Evolutionary conservation across 441 rosid genomes (phyloP), one percentile per base, ranked within the genome.

Genomic region (Pelargonium australe): DNA sequence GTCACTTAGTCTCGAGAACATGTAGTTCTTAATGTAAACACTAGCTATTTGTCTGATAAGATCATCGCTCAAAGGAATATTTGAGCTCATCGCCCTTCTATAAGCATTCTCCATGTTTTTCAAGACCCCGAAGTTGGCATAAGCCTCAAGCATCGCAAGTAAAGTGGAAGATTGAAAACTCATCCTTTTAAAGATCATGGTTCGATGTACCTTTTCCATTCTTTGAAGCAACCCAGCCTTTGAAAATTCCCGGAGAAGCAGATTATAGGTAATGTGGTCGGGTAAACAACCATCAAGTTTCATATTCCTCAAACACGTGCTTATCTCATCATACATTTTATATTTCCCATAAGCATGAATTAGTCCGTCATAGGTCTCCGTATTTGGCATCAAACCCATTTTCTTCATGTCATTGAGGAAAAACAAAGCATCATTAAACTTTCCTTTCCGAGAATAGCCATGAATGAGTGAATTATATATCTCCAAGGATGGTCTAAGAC

Each of bases 1-100:
- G 66, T 82, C 84, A 67, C 83, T 85, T 47, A 91, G 77, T 37
- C 90, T 86, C 3, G 97, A 91, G 65, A 82, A 89, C 97, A 91
- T 91, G 28, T 73, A 72, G 74, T 83, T 84, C 44, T 78, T 76
- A 11, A 91, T 81, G 44, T 91, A 87, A 76, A 85, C 79, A 12
- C 51, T 53, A 25, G 92, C 90, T 71, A 89, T 13, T 70, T 77
- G 85, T 83, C 90, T 81, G 62, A 89, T 76, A 58, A 85, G 72
- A 73, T 74, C 85, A 64, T 87, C 93, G 67, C 82, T 80, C 1
- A 86, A 41, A 71, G 51, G 69, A 19, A 67, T 71, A 68, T 81
- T 82, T 12, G 78, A 80, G 58, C 77, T 75, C 47, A 75, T 20
- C 37, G 77, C 58, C 83, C 78, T 79, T 19, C 72, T 73, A 65